Evolutionary conservation across 2,329 filamentous ascomycete genomes (phyloP).

Genomic region (Fusarium pseudoanthophilum): DNA sequence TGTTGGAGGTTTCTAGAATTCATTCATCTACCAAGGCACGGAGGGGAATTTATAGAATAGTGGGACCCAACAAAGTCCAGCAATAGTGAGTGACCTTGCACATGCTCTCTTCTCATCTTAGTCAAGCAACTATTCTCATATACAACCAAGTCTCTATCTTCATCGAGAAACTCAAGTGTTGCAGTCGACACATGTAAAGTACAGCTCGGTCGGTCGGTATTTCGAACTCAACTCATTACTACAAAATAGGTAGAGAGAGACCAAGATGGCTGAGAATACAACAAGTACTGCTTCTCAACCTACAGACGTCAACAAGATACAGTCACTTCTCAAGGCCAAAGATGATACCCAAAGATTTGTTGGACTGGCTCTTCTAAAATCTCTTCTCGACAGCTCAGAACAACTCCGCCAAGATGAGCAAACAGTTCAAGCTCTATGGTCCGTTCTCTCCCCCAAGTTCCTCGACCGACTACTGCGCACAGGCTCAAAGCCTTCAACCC

Average conservation of each 20-base stretch:
- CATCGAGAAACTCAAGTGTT: neutral
- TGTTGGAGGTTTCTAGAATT: conserved; percentile 25
- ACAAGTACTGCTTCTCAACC: conserved; percentile 14
- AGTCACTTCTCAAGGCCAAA: conserved; percentile 65
- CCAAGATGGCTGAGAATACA: conserved; percentile 11
- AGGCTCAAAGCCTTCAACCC: conserved; percentile 54
- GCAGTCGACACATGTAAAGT: neutral
- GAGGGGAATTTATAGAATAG: conserved; percentile 26
- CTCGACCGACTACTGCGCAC: conserved; percentile 71
- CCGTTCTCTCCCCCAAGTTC: conserved; percentile 69
- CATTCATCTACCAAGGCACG: conserved; percentile 12
- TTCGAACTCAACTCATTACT: neutral
- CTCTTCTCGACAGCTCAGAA: conserved; percentile 70
- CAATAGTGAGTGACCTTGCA: neutral
- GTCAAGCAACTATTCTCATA: neutral
- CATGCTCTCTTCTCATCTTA: conserved; percentile 3
- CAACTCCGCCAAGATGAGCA: conserved; percentile 61
- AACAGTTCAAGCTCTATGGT: conserved; percentile 65
- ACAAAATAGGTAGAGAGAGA: neutral
- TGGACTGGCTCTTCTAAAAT: conserved; percentile 72
- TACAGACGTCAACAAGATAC: conserved; percentile 58
- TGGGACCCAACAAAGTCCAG: conserved; percentile 23
- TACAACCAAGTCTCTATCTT: neutral
- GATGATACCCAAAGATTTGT: conserved; percentile 77
- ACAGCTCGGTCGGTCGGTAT: neutral